Base-by-base conservation (phyloP, 2,329 filamentous ascomycete genomes). In the Fusarium succisae region DNA sequence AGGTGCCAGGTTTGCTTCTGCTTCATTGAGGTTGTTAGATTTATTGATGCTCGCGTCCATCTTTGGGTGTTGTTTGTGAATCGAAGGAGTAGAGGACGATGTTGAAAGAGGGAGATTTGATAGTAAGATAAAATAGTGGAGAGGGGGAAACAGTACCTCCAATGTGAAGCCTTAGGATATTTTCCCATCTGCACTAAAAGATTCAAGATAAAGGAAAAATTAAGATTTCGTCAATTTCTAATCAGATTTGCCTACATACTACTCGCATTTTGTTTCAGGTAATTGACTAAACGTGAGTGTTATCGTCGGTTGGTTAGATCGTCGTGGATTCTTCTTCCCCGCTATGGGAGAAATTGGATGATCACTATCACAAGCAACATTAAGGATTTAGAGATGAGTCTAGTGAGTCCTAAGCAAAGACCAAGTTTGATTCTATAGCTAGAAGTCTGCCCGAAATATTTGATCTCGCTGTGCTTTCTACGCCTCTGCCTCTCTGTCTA, bases 261-360 rank as follows among this genome's bases (percentile, higher is more conserved):
- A 8, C 17, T 14, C 30, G 7, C 14, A 20, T 53, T 53, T 20
- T 53, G 30, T 37, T 37, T 12, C 50, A 26, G 5, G 50, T 53
- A 37, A 37, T 37, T 12, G 32, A 20, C n/a, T 15, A 28, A 28
- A 55, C 4, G 22, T 28, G 20, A 55, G 51, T 55, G 24, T 41
- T 28, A 10, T 28, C 18, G 51, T 39, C 24, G 28, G 20, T n/a
- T 54, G n/a, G 35, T 35, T 28, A 30, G 14, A n/a, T 68, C 65
- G 54, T 68, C 65, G 47, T 68, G 41, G 54, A 68, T 67, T 67
- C 32, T 61, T 37, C 20, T 28, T 38, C 63, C 63, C 65, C 54
- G 13, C 54, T 32, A 45, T 26, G 22, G 18, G 12, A 14, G 11
- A n/a, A 30, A 39, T 30, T 48, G 20, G 45, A 48, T 56, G 8